Conservation (phyloP, 139 green algal species). For the Haematococcus lacustris region DNA sequence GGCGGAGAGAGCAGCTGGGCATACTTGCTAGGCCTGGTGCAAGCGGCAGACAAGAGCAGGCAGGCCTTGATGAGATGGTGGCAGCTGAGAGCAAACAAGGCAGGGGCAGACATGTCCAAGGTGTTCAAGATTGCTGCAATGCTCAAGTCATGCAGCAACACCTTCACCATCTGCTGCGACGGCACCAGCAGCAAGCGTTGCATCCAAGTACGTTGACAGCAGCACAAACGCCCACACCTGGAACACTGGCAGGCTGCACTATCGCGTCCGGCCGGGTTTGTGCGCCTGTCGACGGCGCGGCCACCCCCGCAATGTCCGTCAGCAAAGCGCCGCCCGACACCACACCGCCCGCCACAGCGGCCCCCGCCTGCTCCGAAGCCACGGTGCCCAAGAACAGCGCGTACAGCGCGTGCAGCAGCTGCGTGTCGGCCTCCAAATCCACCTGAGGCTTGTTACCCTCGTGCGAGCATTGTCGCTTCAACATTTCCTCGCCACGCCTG, state of each 20-base stretch:
- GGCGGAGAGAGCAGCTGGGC: no score
- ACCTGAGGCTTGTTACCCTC: conserved; percentile 41
- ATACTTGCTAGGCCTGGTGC: no score
- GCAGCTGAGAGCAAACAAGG: not conserved
- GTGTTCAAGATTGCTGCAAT: no score
- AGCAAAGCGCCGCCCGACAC: not conserved
- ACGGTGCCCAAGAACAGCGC: conserved; percentile 52
- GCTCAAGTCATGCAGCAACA: not conserved
- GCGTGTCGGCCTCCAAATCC: conserved; percentile 51
- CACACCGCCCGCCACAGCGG: not conserved
- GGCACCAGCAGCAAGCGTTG: not conserved
- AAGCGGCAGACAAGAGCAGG: no score
- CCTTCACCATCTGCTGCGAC: not conserved
- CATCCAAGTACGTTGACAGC: not conserved
- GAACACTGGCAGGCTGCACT: conserved; percentile 1
- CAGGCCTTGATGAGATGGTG: not conserved
- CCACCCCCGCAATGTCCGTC: not conserved
- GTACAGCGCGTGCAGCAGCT: conserved; percentile 29
- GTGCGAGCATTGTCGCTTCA: conserved; percentile 44
- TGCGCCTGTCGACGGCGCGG: not conserved
- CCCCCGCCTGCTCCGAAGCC: conserved; percentile 2
- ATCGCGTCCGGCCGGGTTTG: not conserved
- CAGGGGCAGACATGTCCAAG: no score
- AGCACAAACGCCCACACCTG: conserved; percentile 4
- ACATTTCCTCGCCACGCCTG: conserved; percentile 69